These are phyloP conservation scores for Aspergillus clavatus DNA, from an alignment of 2,329 filamentous ascomycete species.

Conservation along the genomic window DNA sequence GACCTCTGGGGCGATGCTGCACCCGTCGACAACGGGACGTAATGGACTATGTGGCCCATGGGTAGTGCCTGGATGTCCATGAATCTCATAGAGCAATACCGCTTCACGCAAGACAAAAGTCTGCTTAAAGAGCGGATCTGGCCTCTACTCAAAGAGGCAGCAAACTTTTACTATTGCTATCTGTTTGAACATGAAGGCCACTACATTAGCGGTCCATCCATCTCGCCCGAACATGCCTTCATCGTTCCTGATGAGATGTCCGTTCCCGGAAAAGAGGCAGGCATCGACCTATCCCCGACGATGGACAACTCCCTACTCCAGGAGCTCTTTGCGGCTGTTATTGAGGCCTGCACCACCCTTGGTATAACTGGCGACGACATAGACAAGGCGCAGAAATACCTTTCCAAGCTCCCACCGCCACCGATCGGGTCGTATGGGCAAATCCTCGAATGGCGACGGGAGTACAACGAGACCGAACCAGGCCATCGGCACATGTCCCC, in stretches of 20 bases:
- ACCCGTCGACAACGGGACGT: conserved; percentile 41
- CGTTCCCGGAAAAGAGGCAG: background rate
- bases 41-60: conserved; percentile 37
- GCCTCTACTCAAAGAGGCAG: conserved; percentile 11
- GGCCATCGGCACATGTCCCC: conserved; percentile 50
- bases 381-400: conserved; percentile 1
- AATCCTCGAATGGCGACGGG: conserved; percentile 30
- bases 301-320: conserved; percentile 44
- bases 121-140: conserved; percentile 13
- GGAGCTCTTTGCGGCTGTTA: conserved; percentile 25
- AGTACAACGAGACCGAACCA: conserved; percentile 40
- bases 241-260: conserved; percentile 4
- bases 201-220: conserved; percentile 12
- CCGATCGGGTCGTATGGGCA: conserved; percentile 22
- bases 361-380: conserved; percentile 4
- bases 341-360: conserved; percentile 1
- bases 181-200: conserved; percentile 6
- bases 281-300: conserved; percentile 30
- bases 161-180: conserved; percentile 9
- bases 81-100: conserved; percentile 53
- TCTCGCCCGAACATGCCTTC: conserved; percentile 20
- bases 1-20: conserved; percentile 55
- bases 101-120: conserved; percentile 40
- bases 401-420: conserved; percentile 8
- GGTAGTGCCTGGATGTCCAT: conserved; percentile 55